These are phyloP conservation scores for Rhynchosporium graminicola DNA, from an alignment of 2,329 filamentous ascomycete species.

Conservation along the genomic window DNA sequence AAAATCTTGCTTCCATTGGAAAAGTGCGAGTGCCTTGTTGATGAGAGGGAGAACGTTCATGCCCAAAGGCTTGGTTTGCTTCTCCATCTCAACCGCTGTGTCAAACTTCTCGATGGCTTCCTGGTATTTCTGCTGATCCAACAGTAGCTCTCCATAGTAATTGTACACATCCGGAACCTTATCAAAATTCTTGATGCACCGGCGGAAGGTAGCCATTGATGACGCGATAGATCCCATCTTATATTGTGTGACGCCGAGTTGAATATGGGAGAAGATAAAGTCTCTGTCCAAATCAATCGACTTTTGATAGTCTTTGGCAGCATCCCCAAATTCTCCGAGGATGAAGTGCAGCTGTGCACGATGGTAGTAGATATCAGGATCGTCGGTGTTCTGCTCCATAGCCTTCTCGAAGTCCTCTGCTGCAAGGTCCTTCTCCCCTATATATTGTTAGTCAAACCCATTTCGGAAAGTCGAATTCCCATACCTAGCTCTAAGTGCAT, in stretches of 20 bases:
- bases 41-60: constrained; percentile 98
- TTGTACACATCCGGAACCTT: constrained; percentile 98
- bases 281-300: constrained; percentile 94
- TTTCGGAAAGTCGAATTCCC: constrained; percentile 34
- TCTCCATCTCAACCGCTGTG: constrained; percentile 98
- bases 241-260: constrained; percentile 98
- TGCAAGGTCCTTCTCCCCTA: constrained; percentile 81
- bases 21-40: constrained; percentile 95
- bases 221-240: constrained; percentile 99
- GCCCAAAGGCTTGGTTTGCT: constrained; percentile 85
- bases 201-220: constrained; percentile 96
- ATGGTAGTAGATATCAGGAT: constrained; percentile 99
- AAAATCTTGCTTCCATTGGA: constrained; percentile 99
- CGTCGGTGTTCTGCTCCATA: constrained; percentile 78
- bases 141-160: constrained; percentile 95
- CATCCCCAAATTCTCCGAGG: constrained; percentile 87
- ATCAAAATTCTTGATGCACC: constrained; percentile 98
- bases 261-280: constrained; percentile 99
- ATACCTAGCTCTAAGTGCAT: constrained; percentile 92
- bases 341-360: constrained; percentile 98
- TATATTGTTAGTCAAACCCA: constrained; percentile 38
- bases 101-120: constrained; percentile 99
- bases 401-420: constrained; percentile 86
- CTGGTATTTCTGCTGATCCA: constrained; percentile 93
- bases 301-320: constrained; percentile 98